These are phyloP conservation scores for Phytophthora brassicae DNA, from an alignment of 352 stramenopile species.

Conservation along the genomic window DNA sequence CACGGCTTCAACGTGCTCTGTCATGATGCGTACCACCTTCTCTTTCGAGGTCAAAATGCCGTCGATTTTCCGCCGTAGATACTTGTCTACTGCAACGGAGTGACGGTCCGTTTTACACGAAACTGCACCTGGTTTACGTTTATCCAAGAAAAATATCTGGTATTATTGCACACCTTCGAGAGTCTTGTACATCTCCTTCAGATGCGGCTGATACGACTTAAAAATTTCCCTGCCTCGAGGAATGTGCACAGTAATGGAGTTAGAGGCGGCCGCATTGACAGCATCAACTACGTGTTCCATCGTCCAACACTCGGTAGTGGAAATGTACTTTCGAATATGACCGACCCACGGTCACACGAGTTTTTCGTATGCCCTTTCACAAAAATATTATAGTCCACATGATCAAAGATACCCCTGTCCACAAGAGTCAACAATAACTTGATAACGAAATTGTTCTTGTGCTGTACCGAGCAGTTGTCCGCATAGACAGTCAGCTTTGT, in stretches of 20 bases:
- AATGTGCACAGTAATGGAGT: too few species aligned
- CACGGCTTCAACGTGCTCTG: not conserved
- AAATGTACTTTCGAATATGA: not conserved
- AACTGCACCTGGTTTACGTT: too few species aligned
- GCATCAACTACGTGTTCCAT: too few species aligned
- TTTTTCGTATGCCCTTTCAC: conserved; percentile 15
- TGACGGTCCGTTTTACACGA: not conserved
- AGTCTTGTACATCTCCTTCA: too few species aligned
- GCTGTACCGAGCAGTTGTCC: conserved; percentile 15
- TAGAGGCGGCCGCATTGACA: too few species aligned
- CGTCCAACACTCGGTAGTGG: not conserved
- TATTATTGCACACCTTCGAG: too few species aligned
- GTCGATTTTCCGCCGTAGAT: conserved; percentile 8
- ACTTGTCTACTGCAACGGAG: not conserved
- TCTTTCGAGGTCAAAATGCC: not conserved
- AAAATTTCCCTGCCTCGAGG: too few species aligned
- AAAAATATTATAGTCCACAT: conserved; percentile 23
- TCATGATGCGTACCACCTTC: not conserved
- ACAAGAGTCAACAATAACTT: conserved; percentile 19
- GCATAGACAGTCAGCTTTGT: conserved; percentile 9
- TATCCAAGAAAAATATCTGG: too few species aligned
- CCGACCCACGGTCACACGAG: too few species aligned
- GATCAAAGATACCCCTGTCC: conserved; percentile 7
- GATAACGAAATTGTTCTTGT: conserved; percentile 23
- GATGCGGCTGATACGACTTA: too few species aligned